Evolutionary conservation across 2,329 filamentous ascomycete species (phyloP).

Genomic region (Zymoseptoria crescenta): DNA sequence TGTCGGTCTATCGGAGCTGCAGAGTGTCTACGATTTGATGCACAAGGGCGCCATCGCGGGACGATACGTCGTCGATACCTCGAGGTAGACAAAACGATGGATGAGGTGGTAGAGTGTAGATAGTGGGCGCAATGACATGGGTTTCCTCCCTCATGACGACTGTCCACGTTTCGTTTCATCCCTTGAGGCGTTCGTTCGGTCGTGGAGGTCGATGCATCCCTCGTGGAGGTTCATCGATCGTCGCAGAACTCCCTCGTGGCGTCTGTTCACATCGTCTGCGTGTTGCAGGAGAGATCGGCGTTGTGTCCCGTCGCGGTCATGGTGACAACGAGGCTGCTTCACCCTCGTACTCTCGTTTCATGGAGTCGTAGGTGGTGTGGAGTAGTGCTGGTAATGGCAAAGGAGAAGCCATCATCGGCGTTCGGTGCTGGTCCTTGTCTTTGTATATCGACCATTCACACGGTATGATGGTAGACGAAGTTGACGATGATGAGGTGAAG

Average conservation of each 20-base stretch:
- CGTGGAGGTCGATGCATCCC: background rate
- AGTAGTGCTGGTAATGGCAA: no score
- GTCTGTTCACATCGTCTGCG: background rate
- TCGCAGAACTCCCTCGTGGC: background rate
- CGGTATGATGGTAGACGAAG: no score
- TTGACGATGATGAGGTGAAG: background rate
- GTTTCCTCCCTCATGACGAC: background rate
- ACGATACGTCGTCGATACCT: conserved; percentile 70
- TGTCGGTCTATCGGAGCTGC: conserved; percentile 70
- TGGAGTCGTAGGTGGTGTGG: background rate
- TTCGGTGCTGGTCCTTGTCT: no score
- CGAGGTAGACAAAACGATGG: conserved; percentile 39
- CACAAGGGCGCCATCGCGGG: conserved; percentile 63
- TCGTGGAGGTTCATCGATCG: background rate
- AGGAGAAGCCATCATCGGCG: no score
- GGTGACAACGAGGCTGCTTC: background rate
- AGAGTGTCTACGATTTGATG: conserved; percentile 68
- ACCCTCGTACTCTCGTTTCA: background rate
- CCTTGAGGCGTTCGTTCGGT: background rate
- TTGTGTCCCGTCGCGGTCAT: background rate
- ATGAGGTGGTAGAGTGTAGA: background rate
- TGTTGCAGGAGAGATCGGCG: no score
- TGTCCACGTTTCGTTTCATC: background rate
- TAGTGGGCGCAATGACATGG: background rate
- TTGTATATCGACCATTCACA: no score